Base-by-base conservation (phyloP, 2,329 filamentous ascomycete genomes). In the Aspergillus puulaauensis region DNA sequence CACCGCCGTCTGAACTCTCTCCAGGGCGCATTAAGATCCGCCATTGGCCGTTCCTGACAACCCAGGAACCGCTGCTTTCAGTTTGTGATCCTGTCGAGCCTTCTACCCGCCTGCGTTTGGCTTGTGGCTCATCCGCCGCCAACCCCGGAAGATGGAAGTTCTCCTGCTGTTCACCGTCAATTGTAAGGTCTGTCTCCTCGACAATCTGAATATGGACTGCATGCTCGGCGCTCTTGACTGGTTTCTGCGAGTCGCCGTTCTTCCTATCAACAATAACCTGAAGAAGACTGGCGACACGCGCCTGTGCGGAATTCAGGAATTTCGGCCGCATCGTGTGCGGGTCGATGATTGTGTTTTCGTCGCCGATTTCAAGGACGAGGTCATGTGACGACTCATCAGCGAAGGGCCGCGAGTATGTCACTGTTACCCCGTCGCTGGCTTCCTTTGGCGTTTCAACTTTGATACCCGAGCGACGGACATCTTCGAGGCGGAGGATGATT, bases 391-490 rank as follows among this genome's bases (percentile, higher is more conserved):
- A 81, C 53, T 90, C 86, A 71, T 97, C 92, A n/a, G 91, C 86
- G 67, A 88, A 96, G 0, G 93, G 93, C 6, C 93, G 86, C 14
- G 90, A 86, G 67, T 98, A 98, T 62, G 86, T 49, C 23, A 57
- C 83, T 82, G 9, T 73, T 63, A 12, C 50, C 0, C 24, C 50
- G 2, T 68, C 54, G 37, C 73, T 57, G 2, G 27, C 43, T 19
- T 89, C 86, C 8, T n/a, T 3, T 17, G 27, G 19, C 15, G 76
- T 73, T 1, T 77, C 77, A 62, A 95, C 83, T 15, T 86, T 85
- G 47, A 97, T 80, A 14, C 93, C 93, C 2, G 90, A 92, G 67
- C 93, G 93, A 35, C 93, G 86, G n/a, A 98, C 84, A 67, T 97
- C 93, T 67, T 95, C 88, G 2, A 98, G 76, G 0, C 90, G 83